Conservation (phyloP, 495 filamentous ascomycete species). For the Choiromyces venosus region DNA sequence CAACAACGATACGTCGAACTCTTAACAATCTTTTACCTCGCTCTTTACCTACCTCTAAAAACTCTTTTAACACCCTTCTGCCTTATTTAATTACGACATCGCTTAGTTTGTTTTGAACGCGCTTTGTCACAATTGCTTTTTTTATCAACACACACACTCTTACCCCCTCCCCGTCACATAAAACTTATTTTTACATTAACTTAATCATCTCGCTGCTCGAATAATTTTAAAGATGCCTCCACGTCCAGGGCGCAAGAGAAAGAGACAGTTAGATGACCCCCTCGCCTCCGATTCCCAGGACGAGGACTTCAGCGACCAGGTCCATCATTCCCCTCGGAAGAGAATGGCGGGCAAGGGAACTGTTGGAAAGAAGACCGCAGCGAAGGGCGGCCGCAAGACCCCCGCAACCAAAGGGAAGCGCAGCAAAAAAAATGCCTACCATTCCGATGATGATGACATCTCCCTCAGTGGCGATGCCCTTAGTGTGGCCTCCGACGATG, state of each 20-base stretch:
- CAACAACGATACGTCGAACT: neutral
- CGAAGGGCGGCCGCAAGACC: constrained; percentile 28
- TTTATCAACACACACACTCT: constrained; percentile 6
- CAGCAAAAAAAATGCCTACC: constrained; percentile 19
- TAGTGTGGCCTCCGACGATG: constrained; percentile 29
- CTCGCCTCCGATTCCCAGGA: constrained; percentile 33
- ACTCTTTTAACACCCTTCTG: neutral
- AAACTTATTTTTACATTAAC: constrained; percentile 12
- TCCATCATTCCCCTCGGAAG: constrained; percentile 17
- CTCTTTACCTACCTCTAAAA: neutral
- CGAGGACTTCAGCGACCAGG: constrained; percentile 22
- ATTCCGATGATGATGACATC: constrained; percentile 29
- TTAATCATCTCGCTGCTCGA: constrained; percentile 9
- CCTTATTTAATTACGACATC: constrained; percentile 1
- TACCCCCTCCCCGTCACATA: constrained; percentile 12
- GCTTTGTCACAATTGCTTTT: constrained; percentile 1
- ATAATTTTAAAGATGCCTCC: neutral
- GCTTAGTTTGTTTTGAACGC: constrained; percentile 4
- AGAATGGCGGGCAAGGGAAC: constrained; percentile 9
- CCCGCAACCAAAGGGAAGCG: constrained; percentile 8
- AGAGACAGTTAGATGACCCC: constrained; percentile 27
- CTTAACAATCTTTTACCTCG: neutral
- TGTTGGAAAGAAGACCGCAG: constrained; percentile 9
- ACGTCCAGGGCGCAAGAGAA: constrained; percentile 26
- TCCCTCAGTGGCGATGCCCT: constrained; percentile 30